These are phyloP conservation scores for Ligustrum vulgare DNA, from an alignment of 257 asterid species.

Conservation along the genomic window DNA sequence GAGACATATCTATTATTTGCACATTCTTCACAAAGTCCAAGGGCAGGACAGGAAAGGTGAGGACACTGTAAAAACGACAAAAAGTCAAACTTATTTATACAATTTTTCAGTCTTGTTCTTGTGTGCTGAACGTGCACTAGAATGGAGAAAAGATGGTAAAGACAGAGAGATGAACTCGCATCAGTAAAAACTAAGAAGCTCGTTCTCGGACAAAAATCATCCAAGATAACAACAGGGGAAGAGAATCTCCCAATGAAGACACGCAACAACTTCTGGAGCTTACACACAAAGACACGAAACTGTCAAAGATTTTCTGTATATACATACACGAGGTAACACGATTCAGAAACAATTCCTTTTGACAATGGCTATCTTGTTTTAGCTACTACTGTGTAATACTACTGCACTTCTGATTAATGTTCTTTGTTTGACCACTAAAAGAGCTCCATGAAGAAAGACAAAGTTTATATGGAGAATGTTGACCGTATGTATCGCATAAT, in stretches of 20 bases:
- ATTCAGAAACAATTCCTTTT: background rate
- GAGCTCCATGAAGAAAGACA: conserved; percentile 57
- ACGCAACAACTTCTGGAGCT: conserved; percentile 18
- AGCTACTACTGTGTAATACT: conserved; percentile 38
- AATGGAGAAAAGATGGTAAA: background rate
- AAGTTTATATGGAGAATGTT: conserved; percentile 57
- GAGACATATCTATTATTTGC: no score
- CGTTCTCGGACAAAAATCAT: background rate
- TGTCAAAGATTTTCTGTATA: background rate
- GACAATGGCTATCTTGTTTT: conserved; percentile 22
- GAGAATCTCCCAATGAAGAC: background rate
- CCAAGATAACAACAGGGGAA: background rate
- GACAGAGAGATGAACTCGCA: background rate
- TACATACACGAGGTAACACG: conserved; percentile 28
- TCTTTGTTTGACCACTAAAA: conserved; percentile 39
- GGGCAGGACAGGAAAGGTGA: no score
- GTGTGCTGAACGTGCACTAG: background rate
- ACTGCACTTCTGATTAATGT: conserved; percentile 40
- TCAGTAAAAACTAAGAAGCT: background rate
- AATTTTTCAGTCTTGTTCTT: background rate
- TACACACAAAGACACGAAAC: conserved; percentile 10
- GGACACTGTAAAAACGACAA: no score
- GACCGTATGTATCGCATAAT: conserved; percentile 56
- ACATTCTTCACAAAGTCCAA: no score
- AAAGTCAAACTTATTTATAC: no score